Evolutionary conservation across 2,329 filamentous ascomycete genomes (phyloP), one percentile per base, ranked within the genome.

Genomic region (Diaporthe vaccinii): DNA sequence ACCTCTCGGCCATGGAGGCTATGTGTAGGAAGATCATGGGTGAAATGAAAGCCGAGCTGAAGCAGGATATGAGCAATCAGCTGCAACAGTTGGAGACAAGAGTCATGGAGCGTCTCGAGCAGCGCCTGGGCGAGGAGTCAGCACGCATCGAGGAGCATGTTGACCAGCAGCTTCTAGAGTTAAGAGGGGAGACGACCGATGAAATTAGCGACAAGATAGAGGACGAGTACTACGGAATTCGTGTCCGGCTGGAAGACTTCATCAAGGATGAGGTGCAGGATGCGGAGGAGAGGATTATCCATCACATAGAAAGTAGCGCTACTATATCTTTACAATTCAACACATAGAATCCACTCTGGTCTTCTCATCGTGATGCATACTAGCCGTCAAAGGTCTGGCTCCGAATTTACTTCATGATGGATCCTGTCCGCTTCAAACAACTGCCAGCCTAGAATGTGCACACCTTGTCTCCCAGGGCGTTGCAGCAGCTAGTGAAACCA

Each of bases 311-410:
- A 53, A 73, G 39, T 34, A 53, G 31, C 34, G 71, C 71, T 58
- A 73, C 58, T 7, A n/a, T 73, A 67, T 73, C 71, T 55, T 57
- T 73, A 57, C 71, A 73, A 62, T 73, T 73, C 31, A 73, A 73
- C 67, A 28, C 65, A 14, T 68, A 39, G 51, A 12, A 28, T 55
- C 15, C 20, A 67, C 31, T 12, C 44, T 22, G 10, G 6, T 1
- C 17, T 8, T n/a, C 28, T n/a, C 8, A 22, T 22, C 34, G 2
- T 9, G 22, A 36, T 39, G 15, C 34, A 12, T 22, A 36, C 31
- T 17, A 3, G 1, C 39, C 1, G 36, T 10, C 3, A 14, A 14
- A 2, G 15, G 1, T 4, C 7, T 20, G 46, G 15, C 14, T 46
- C 5, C 20, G n/a, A 15, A 41, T 25, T 8, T 8, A 10, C 14